These are phyloP conservation scores for Kockovaella imperatae DNA, from an alignment of 768 basidiomycete species.

Conservation along the genomic window DNA sequence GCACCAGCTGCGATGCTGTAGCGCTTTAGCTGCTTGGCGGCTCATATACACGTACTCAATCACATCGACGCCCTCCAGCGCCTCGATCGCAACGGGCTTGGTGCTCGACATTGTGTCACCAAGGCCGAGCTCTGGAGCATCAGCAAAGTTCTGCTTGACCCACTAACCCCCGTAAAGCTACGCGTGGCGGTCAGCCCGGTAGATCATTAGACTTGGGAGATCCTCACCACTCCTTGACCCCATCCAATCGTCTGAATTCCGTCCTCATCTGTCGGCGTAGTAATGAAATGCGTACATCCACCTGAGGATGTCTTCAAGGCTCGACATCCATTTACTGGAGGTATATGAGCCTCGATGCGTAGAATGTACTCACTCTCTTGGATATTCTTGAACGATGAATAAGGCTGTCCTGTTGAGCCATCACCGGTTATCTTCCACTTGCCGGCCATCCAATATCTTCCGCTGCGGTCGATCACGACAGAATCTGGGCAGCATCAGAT, in stretches of 20 bases:
- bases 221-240: constrained; percentile 32
- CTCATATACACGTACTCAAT: constrained; percentile 54
- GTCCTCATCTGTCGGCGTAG: constrained; percentile 64
- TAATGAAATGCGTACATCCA: constrained; percentile 76
- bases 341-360: not conserved
- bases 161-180: constrained; percentile 28
- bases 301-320: constrained; percentile 62
- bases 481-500: constrained; percentile 20
- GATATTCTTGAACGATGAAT: constrained; percentile 69
- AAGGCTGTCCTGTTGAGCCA: constrained; percentile 83
- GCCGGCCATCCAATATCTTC: constrained; percentile 47
- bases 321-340: constrained; percentile 62
- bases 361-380: constrained; percentile 67
- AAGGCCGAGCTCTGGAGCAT: constrained; percentile 29
- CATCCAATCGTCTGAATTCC: constrained; percentile 66
- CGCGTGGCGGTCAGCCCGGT: constrained; percentile 18
- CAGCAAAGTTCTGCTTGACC: not conserved
- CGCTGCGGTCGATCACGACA: constrained; percentile 69
- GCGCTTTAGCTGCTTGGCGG: not conserved
- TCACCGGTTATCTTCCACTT: constrained; percentile 95
- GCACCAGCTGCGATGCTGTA: constrained; percentile 73
- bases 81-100: constrained; percentile 50
- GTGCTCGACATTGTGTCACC: constrained; percentile 57
- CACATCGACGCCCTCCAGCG: constrained; percentile 70
- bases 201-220: constrained; percentile 22